A percentile compares a stretch with the other conserved stretches of the same genome.
Evolutionary conservation across 2,329 filamentous ascomycete genomes (phyloP).

Genomic region (Hypoxylon sp.): DNA sequence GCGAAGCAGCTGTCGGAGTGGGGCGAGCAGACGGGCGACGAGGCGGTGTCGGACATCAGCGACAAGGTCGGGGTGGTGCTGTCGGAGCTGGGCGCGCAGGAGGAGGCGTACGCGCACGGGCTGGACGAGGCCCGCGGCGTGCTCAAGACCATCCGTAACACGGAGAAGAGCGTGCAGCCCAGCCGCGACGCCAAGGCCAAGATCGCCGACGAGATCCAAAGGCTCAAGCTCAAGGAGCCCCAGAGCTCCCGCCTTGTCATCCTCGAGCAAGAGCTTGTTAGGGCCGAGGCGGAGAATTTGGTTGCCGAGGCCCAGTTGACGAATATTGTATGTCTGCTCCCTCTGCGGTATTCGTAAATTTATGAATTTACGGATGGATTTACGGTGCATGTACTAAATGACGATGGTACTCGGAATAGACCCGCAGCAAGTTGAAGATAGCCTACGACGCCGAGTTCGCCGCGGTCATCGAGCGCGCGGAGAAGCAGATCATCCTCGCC

Average conservation of each 20-base stretch:
- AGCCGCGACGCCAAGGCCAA: conserved; percentile 89
- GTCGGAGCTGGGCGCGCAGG: conserved; percentile 93
- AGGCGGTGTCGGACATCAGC: conserved; percentile 87
- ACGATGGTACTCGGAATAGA: conserved; percentile 64
- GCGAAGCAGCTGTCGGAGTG: conserved; percentile 95
- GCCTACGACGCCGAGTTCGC: conserved; percentile 91
- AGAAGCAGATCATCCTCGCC: conserved; percentile 96
- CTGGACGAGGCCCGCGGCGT: conserved; percentile 86
- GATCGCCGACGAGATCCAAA: conserved; percentile 92
- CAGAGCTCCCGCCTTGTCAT: conserved; percentile 84
- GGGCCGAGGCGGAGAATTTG: conserved; percentile 94
- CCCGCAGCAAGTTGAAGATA: conserved; percentile 95
- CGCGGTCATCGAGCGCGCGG: conserved; percentile 93
- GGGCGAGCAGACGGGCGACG: conserved; percentile 93
- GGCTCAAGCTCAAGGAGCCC: conserved; percentile 92
- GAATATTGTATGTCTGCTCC: conserved; percentile 81
- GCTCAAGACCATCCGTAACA: conserved; percentile 94
- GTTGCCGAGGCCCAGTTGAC: conserved; percentile 97
- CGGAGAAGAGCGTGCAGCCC: conserved; percentile 94
- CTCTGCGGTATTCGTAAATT: background rate
- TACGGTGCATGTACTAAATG: background rate
- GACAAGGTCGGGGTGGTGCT: conserved; percentile 96
- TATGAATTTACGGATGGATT: background rate
- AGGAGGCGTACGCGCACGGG: conserved; percentile 87
- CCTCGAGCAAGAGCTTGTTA: conserved; percentile 95